A percentile compares a stretch with the other conserved stretches of the same genome.
These are phyloP conservation scores for Alternaria angustiovoidea DNA, from an alignment of 2,329 filamentous ascomycete species.

Conservation along the genomic window DNA sequence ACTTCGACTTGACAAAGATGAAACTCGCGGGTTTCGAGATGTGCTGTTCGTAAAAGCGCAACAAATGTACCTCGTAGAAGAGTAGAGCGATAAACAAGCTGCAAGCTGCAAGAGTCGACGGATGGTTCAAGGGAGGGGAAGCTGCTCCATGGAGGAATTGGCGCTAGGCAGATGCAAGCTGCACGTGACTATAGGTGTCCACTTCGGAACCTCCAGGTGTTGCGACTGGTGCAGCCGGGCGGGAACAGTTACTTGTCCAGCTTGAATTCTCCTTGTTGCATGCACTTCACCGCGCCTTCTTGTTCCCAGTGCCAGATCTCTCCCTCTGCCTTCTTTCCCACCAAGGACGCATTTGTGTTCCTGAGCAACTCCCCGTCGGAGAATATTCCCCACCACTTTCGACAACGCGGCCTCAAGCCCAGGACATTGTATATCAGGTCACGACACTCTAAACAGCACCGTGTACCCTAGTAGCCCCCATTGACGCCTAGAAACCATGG, in stretches of 20 bases:
- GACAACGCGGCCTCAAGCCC: conserved; percentile 14
- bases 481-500: conserved; percentile 35
- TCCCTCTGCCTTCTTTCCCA: not conserved
- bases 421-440: conserved; percentile 6
- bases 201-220: conserved; percentile 35
- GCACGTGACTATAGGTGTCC: conserved; percentile 35
- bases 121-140: conserved; percentile 4
- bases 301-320: not conserved
- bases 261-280: not conserved
- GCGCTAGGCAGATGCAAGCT: conserved; percentile 23
- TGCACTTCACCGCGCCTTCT: conserved; percentile 2
- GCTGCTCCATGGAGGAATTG: conserved; percentile 20
- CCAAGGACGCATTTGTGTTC: conserved; percentile 8
- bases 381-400: conserved; percentile 30
- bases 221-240: conserved; percentile 25
- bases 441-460: not conserved
- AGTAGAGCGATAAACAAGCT: not conserved
- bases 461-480: conserved; percentile 1
- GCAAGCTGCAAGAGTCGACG: conserved; percentile 1
- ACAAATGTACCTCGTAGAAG: not conserved
- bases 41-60: not conserved
- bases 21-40: not conserved
- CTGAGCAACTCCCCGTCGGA: conserved; percentile 21
- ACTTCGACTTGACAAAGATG: not conserved
- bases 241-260: conserved; percentile 14